Evolutionary conservation across 148 eudicot genomes (phyloP), one percentile per base, ranked within the genome.

Genomic region (Drosera capensis): DNA sequence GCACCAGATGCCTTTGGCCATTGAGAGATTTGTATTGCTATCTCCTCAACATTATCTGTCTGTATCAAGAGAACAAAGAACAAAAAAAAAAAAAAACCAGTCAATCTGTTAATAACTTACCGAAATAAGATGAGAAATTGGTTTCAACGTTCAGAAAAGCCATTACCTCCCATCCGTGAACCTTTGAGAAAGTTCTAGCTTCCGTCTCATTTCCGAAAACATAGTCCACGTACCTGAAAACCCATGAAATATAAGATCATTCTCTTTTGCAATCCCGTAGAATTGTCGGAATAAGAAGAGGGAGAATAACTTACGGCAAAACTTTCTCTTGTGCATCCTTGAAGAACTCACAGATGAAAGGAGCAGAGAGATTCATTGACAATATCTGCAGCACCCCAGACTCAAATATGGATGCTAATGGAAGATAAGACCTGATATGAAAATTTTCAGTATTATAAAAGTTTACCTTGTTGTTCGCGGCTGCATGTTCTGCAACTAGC

Each of bases 261-360:
- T n/a, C n/a, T n/a, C n/a, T n/a, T n/a, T n/a, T n/a, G n/a, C n/a
- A n/a, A n/a, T n/a, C n/a, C n/a, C n/a, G n/a, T n/a, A n/a, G n/a
- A n/a, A n/a, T n/a, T n/a, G n/a, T n/a, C n/a, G n/a, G n/a, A n/a
- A n/a, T n/a, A n/a, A n/a, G n/a, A n/a, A n/a, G n/a, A n/a, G n/a
- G n/a, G n/a, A n/a, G n/a, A n/a, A n/a, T n/a, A n/a, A n/a, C 70
- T 76, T 72, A 90, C 99, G 82, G 87, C 14, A 90, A 53, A 53
- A 59, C 82, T 66, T 84, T 78, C 52, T 68, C 93, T 49, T 73
- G 87, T 8, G 63, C 74, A 41, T 90, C 99, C 76, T 64, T 90
- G 85, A 90, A 90, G 65, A 90, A 90, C 60, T 90, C 95, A 31
- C 99, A 84, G 43, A 90, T 78, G 57, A 90, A 84, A 57, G 99